phyloP scores from a whole-genome alignment of 768 basidiomycete species.

The Phaffia tasmanica region DNA sequence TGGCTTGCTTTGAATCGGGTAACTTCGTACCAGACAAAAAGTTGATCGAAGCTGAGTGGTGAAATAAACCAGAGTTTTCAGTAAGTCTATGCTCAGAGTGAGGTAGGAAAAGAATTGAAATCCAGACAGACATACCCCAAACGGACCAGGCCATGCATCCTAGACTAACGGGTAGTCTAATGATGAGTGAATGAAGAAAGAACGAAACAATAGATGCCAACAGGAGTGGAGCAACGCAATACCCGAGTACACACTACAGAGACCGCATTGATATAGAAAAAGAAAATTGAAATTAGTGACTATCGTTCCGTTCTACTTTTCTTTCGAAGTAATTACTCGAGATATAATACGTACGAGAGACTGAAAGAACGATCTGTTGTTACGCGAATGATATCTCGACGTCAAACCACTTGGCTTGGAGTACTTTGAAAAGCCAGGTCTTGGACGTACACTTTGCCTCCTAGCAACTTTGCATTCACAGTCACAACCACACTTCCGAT shows the following conservation, averaged over 20 bases:
- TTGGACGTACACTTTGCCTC: slow-evolving; percentile 25
- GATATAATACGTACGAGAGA: slow-evolving; percentile 12
- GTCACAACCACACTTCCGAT: slow-evolving; percentile 23
- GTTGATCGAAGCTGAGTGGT: slow-evolving; percentile 8
- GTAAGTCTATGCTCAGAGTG: background rate
- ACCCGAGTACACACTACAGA: slow-evolving; percentile 24
- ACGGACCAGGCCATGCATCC: slow-evolving; percentile 18
- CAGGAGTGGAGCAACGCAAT: slow-evolving; percentile 24
- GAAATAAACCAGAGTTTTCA: background rate
- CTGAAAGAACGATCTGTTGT: slow-evolving; percentile 23
- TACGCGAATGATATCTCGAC: background rate
- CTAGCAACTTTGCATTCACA: slow-evolving; percentile 24
- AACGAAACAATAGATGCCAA: slow-evolving; percentile 25
- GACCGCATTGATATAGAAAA: background rate
- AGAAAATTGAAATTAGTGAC: background rate
- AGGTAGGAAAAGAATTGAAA: background rate
- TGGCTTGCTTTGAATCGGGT: slow-evolving; percentile 10
- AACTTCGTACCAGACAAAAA: slow-evolving; percentile 19
- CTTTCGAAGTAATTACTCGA: background rate
- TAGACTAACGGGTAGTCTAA: slow-evolving; percentile 21
- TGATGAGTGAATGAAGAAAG: slow-evolving; percentile 23
- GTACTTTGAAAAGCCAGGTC: background rate
- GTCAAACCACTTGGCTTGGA: background rate
- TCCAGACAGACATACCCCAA: slow-evolving; percentile 16
- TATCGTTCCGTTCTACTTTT: background rate